Evolutionary conservation across 2,329 filamentous ascomycete species (phyloP).

Genomic region (Metarhizium anisopliae): DNA sequence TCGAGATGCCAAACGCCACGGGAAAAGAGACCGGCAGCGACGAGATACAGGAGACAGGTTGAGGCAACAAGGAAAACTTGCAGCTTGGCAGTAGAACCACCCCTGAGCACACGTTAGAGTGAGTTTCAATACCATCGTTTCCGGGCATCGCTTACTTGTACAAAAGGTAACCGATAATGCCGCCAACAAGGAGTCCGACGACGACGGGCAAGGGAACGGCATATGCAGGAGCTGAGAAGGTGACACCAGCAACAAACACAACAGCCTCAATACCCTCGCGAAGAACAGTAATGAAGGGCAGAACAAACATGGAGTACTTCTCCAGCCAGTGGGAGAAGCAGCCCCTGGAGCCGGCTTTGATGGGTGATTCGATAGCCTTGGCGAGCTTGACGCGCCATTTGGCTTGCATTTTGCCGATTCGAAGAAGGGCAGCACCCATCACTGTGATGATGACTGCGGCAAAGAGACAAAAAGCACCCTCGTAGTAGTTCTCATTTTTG

Average conservation of each 20-base stretch:
- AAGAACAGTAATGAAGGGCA: slow-evolving; percentile 83
- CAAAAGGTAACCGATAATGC: slow-evolving; percentile 60
- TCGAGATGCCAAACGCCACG: slow-evolving; percentile 69
- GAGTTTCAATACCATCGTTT: not conserved
- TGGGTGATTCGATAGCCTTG: slow-evolving; percentile 50
- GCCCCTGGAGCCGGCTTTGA: slow-evolving; percentile 32
- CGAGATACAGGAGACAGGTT: slow-evolving; percentile 76
- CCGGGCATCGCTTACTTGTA: slow-evolving; percentile 54
- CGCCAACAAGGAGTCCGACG: slow-evolving; percentile 59
- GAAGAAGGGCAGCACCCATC: slow-evolving; percentile 71
- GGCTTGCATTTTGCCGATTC: slow-evolving; percentile 73
- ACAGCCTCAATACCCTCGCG: slow-evolving; percentile 81
- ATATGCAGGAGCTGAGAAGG: slow-evolving; percentile 63
- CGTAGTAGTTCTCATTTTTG: slow-evolving; percentile 66
- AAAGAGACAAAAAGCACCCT: slow-evolving; percentile 68
- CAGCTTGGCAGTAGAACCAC: slow-evolving; percentile 32
- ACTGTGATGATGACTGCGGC: slow-evolving; percentile 73
- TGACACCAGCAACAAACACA: slow-evolving; percentile 78
- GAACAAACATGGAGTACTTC: slow-evolving; percentile 77
- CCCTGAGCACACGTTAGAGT: slow-evolving; percentile 16
- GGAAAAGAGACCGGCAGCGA: slow-evolving; percentile 75
- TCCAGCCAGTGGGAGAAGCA: slow-evolving; percentile 56
- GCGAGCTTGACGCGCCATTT: slow-evolving; percentile 84
- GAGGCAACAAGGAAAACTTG: slow-evolving; percentile 76
- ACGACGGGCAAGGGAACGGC: slow-evolving; percentile 72